phyloP scores from a whole-genome alignment of 108 stramenopile genomes.

The Nitzschia inconspicua region DNA sequence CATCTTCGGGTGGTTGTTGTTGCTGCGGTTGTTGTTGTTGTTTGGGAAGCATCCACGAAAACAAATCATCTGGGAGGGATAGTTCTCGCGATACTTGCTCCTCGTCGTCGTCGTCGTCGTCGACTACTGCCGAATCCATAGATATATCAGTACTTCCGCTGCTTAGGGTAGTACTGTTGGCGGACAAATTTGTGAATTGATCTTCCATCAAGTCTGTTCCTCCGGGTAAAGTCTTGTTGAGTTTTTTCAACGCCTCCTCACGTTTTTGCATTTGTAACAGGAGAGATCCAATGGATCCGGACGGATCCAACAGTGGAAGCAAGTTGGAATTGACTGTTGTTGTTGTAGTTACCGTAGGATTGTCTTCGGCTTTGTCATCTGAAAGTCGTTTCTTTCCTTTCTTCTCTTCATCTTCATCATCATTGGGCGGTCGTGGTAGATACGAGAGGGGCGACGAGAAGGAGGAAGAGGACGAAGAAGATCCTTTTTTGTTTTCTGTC shows the following conservation, averaged over 20 bases:
- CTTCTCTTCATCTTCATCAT: no score
- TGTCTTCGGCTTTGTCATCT: no score
- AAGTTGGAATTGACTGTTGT: neutral
- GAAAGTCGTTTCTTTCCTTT: no score
- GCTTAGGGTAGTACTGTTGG: constrained; percentile 2
- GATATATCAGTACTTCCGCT: neutral
- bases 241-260: constrained; percentile 22
- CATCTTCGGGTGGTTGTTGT: neutral
- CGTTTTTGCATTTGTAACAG: constrained; percentile 64
- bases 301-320: constrained; percentile 19
- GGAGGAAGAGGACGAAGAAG: neutral
- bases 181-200: constrained; percentile 6
- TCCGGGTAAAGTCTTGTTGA: constrained; percentile 7
- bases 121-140: neutral
- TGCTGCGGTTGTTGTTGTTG: neutral
- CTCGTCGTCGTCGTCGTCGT: neutral
- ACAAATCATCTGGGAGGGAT: neutral
- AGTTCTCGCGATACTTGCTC: neutral
- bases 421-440: no score
- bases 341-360: neutral
- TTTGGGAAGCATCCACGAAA: neutral
- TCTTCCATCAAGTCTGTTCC: constrained; percentile 9
- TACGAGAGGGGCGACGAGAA: no score
- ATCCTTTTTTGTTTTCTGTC: no score
- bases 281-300: constrained; percentile 53